These are phyloP conservation scores for Fusarium udum DNA, from an alignment of 2,329 filamentous ascomycete species.

Conservation along the genomic window DNA sequence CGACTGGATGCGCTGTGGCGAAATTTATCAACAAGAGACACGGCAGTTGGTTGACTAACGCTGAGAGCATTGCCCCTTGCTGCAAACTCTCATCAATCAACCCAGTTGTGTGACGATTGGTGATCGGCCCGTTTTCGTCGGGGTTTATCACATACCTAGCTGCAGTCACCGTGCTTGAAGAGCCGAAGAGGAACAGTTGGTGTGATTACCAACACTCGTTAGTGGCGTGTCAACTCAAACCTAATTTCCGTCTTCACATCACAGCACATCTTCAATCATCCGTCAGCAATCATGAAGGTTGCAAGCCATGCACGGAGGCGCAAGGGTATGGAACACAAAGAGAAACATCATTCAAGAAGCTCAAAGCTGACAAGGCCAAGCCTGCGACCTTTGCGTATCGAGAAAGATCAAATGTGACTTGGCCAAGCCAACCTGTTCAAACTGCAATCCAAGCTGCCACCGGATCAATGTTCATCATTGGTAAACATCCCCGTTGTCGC, in stretches of 20 bases:
- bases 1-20: background rate
- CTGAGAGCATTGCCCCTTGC: background rate
- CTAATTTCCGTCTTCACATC: background rate
- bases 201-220: no score
- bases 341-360: no score
- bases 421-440: background rate
- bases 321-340: background rate
- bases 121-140: background rate
- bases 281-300: background rate
- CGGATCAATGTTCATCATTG: constrained; percentile 40
- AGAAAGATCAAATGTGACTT: background rate
- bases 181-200: background rate
- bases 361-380: background rate
- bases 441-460: constrained; percentile 33
- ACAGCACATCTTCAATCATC: background rate
- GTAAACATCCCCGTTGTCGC: background rate
- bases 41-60: background rate
- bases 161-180: background rate
- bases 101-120: background rate
- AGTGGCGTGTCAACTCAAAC: background rate
- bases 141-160: background rate
- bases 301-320: background rate
- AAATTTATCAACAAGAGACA: background rate
- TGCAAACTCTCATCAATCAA: background rate
- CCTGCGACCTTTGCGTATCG: background rate